Base-by-base conservation (phyloP, 441 rosid species). In the Erodium moschatum region DNA sequence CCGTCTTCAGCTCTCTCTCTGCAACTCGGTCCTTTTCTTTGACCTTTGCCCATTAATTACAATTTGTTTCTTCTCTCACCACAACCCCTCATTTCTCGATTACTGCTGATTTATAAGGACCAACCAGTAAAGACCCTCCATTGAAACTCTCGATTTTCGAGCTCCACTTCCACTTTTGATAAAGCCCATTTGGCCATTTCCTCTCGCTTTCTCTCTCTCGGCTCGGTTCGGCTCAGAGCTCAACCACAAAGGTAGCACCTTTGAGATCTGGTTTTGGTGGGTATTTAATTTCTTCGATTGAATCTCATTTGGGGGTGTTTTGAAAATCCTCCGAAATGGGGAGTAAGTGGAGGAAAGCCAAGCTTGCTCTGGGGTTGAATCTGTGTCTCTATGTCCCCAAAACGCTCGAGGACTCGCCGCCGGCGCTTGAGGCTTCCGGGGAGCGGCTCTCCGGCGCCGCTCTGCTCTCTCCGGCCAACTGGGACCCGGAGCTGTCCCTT, bases 291-390 rank as follows among this genome's bases (percentile, higher is more conserved):
- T 40, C 46, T 40, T 40, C 44, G 44, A 38, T 29, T 38, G 9
- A 38, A 33, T 35, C 42, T 40, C 12, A 35, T 40, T 40, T 40
- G 60, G 18, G 60, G 19, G 60, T 52, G 13, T 52, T 5, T 15
- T n/a, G 20, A 52, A 16, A 0, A 0, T 1, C 8, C 2, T 40
- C 5, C 8, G 20, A 15, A 52, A 91, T 91, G 99, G 87, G 83
- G 67, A 89, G 83, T 72, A 92, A 83, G 74, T 92, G 99, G 99
- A 87, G 93, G 67, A 92, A 85, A 74, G 97, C 90, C 65, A 95
- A 90, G 83, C 81, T 82, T 10, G 97, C 97, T 78, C 69, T 92
- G 77, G 90, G 99, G 42, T 18, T 86, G 69, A 89, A 92, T 69
- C 91, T 87, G 35, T 95, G 99, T 70, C 86, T 86, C 0, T 91